These are phyloP conservation scores for Cladosporium sp. DNA, from an alignment of 2,329 filamentous ascomycete genomes.

Conservation along the genomic window DNA sequence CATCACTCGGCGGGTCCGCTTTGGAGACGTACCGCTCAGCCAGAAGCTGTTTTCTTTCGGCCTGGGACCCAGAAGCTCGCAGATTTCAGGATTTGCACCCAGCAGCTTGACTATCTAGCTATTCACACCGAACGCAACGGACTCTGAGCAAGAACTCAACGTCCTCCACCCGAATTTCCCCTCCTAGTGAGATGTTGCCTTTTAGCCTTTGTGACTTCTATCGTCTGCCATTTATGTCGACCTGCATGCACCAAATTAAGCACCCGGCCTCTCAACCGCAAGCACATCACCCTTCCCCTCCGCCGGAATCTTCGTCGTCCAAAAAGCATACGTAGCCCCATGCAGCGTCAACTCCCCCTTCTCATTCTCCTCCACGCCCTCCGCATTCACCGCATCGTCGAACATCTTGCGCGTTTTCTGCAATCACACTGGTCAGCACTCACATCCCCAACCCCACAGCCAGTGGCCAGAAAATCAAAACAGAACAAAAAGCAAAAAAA, in stretches of 20 bases:
- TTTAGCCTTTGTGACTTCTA: background rate
- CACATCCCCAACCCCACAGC: too few relatives aligned
- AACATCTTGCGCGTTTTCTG: conserved; percentile 48
- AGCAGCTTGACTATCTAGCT: too few relatives aligned
- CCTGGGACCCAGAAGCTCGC: too few relatives aligned
- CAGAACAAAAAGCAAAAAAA: background rate
- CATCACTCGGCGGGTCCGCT: too few relatives aligned
- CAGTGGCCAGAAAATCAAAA: background rate
- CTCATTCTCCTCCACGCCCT: conserved; percentile 53
- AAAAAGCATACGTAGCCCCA: conserved; percentile 57
- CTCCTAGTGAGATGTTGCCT: background rate
- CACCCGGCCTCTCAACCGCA: conserved; percentile 17
- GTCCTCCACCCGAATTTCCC: background rate
- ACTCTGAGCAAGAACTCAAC: background rate
- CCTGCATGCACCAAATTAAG: conserved; percentile 2
- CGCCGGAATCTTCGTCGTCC: conserved; percentile 47
- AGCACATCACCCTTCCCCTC: conserved; percentile 22
- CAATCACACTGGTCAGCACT: conserved; percentile 17
- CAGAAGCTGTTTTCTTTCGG: too few relatives aligned
- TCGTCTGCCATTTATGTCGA: background rate
- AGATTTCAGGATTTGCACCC: too few relatives aligned
- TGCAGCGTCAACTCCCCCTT: conserved; percentile 59
- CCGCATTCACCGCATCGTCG: conserved; percentile 46
- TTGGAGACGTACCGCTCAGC: too few relatives aligned
- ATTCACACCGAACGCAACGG: too few relatives aligned